Percentiles rank a stretch among this genome's conserved stretches.
Conservation (phyloP, 768 basidiomycete species). For the Crucibulum laeve region DNA sequence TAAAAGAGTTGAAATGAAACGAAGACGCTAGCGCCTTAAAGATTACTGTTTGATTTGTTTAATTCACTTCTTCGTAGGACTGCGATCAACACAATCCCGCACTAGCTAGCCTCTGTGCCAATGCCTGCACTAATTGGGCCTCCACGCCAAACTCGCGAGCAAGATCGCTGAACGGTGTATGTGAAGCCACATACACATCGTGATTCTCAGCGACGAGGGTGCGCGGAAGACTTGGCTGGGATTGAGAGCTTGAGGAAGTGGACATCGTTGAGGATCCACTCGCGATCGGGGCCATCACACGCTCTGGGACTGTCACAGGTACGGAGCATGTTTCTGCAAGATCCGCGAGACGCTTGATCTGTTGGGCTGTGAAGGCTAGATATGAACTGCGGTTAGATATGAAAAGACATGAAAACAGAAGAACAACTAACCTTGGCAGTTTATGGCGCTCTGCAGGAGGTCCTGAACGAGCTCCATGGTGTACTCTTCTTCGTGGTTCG, state of each 20-base stretch:
- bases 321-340: slow-evolving; percentile 27
- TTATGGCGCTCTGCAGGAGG: slow-evolving; percentile 46
- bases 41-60: too few species aligned
- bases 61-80: too few species aligned
- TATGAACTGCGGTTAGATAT: not conserved
- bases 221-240: slow-evolving; percentile 13
- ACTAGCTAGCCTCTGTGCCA: slow-evolving; percentile 52
- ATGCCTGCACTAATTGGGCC: slow-evolving; percentile 59
- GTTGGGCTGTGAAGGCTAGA: slow-evolving; percentile 62
- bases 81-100: not conserved
- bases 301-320: slow-evolving; percentile 7
- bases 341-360: slow-evolving; percentile 43
- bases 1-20: not conserved
- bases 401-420: not conserved
- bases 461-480: slow-evolving; percentile 30
- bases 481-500: slow-evolving; percentile 32
- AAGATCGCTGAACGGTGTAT: slow-evolving; percentile 39
- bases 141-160: slow-evolving; percentile 76
- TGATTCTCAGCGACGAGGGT: slow-evolving; percentile 18
- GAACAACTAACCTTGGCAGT: slow-evolving; percentile 49
- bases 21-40: too few species aligned
- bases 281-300: slow-evolving; percentile 10
- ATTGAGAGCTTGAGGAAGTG: too few species aligned
- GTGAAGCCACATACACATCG: not conserved
- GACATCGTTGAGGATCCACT: too few species aligned